Conservation (phyloP, 805 yeast genomes). For the Candida nitratophila region DNA sequence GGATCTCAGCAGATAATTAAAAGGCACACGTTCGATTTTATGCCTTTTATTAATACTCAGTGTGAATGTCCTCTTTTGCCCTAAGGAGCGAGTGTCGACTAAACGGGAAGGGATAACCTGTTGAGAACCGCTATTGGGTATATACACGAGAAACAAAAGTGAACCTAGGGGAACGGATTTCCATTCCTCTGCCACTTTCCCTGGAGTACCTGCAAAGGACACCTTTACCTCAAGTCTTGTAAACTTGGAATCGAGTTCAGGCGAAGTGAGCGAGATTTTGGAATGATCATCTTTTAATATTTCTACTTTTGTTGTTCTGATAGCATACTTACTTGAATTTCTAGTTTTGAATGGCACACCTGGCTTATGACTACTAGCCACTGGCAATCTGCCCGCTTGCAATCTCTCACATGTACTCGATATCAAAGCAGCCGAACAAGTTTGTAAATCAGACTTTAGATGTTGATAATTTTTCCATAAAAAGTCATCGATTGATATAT, state of each 20-base stretch:
- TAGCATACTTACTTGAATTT: constrained; percentile 9
- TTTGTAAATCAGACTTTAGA: background rate
- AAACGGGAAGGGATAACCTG: background rate
- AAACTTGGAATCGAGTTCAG: background rate
- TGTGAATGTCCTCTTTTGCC: no score
- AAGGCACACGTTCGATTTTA: no score
- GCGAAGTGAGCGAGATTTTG: background rate
- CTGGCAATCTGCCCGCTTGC: no score
- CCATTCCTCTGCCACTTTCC: no score
- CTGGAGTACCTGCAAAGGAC: no score
- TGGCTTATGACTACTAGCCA: background rate
- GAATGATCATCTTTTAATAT: background rate
- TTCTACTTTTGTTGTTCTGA: background rate
- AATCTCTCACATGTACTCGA: background rate
- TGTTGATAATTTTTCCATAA: background rate
- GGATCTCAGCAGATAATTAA: no score
- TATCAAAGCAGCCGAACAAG: background rate
- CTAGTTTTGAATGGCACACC: background rate
- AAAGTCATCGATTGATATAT: constrained; percentile 5
- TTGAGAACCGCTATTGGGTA: background rate
- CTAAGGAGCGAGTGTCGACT: no score
- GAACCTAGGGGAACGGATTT: no score
- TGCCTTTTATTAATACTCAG: no score
- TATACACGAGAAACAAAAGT: background rate
- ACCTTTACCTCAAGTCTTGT: background rate